phyloP scores from a whole-genome alignment of 2,329 filamentous ascomycete species.

The Cryphonectria japonica region DNA sequence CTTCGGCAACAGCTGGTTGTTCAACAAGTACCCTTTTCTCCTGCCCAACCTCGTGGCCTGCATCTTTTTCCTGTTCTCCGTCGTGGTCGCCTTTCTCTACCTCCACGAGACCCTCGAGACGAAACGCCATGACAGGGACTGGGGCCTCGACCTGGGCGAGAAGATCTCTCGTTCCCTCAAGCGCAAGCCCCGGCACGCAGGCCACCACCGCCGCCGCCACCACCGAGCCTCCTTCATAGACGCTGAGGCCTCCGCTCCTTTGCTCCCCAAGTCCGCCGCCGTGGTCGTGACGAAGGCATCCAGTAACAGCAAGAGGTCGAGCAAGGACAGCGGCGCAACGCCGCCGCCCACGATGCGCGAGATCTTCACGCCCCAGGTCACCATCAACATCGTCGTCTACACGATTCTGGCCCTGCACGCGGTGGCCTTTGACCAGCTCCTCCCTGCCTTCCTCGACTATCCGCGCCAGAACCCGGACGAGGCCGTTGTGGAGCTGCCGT shows the following conservation, averaged over 20 bases:
- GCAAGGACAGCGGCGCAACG: not conserved
- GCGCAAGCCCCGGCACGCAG: slow-evolving; percentile 32
- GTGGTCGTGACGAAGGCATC: slow-evolving; percentile 27
- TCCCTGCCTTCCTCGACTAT: slow-evolving; percentile 88
- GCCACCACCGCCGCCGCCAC: slow-evolving; percentile 29
- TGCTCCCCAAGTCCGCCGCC: slow-evolving; percentile 47
- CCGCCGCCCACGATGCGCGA: slow-evolving; percentile 51
- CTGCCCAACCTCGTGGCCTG: slow-evolving; percentile 83
- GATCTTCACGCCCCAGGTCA: slow-evolving; percentile 75
- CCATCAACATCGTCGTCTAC: slow-evolving; percentile 76
- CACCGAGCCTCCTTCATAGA: slow-evolving; percentile 56
- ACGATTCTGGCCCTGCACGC: slow-evolving; percentile 80
- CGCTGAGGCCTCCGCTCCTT: slow-evolving; percentile 59
- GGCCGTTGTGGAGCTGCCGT: slow-evolving; percentile 67
- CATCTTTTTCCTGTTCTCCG: slow-evolving; percentile 76
- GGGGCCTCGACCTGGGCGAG: slow-evolving; percentile 74
- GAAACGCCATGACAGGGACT: slow-evolving; percentile 70
- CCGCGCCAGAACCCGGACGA: slow-evolving; percentile 58
- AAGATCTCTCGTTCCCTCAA: slow-evolving; percentile 54
- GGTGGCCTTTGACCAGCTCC: slow-evolving; percentile 82
- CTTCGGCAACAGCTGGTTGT: slow-evolving; percentile 69
- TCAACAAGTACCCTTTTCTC: slow-evolving; percentile 78
- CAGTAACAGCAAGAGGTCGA: slow-evolving; percentile 23
- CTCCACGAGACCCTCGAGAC: slow-evolving; percentile 82
- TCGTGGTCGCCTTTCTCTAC: slow-evolving; percentile 75